Evolutionary conservation across 23 red algal species (phyloP).

Genomic region (Gracilaria gracilis): DNA sequence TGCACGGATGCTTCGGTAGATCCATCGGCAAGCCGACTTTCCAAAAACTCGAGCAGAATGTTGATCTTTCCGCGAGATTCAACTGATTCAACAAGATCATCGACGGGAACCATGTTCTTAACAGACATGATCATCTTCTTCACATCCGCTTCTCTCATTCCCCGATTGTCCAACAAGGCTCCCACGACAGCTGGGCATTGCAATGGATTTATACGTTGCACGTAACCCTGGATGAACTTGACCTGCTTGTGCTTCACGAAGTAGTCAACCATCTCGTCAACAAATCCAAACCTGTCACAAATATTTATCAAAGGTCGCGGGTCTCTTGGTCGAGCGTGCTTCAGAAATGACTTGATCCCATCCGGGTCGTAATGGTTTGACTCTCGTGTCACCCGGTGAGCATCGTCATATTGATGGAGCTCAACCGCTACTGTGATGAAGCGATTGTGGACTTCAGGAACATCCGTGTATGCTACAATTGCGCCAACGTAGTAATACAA

Average conservation of each 20-base stretch:
- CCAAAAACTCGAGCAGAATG: constrained; percentile 84
- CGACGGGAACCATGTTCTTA: constrained; percentile 96
- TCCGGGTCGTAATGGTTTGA: constrained; percentile 91
- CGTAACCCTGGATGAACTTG: constrained; percentile 93
- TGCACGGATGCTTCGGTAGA: constrained; percentile 89
- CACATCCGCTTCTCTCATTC: constrained; percentile 68
- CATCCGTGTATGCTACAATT: constrained; percentile 76
- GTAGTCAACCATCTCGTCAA: too few species aligned
- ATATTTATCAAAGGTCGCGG: constrained; percentile 97
- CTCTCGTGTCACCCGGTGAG: too few species aligned
- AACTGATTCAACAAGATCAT: constrained; percentile 62
- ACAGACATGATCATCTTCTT: constrained; percentile 86
- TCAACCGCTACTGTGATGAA: constrained; percentile 88
- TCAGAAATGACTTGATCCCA: constrained; percentile 85
- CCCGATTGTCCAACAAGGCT: constrained; percentile 82
- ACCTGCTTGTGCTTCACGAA: constrained; percentile 89
- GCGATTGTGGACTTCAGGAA: constrained; percentile 85
- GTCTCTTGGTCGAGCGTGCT: constrained; percentile 79
- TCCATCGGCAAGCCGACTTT: constrained; percentile 88
- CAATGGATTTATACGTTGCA: constrained; percentile 90
- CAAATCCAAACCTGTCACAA: too few species aligned
- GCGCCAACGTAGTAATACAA: constrained; percentile 84
- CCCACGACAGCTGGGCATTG: constrained; percentile 89
- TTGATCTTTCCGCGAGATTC: constrained; percentile 81
- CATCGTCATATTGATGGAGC: constrained; percentile 84